Evolutionary conservation across 1,284 basidiomycete species (phyloP).

Genomic region (Apiotrichum veenhuisii): DNA sequence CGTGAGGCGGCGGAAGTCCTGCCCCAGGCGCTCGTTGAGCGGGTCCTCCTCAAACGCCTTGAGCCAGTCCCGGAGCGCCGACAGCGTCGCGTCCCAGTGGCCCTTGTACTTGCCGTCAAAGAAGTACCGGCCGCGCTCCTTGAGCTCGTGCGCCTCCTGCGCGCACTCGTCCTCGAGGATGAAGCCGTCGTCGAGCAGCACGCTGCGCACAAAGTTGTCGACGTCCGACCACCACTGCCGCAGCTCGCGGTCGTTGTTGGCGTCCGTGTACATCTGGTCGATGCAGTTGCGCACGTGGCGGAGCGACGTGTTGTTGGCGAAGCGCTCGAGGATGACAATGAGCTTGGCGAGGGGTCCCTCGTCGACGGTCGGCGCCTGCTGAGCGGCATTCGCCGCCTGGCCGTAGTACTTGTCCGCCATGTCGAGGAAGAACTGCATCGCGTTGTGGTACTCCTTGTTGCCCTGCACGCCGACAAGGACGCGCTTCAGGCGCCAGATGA

Average conservation of each 20-base stretch:
- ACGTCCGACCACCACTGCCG: slow-evolving; percentile 70
- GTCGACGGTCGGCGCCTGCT: slow-evolving; percentile 52
- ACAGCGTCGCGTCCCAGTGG: slow-evolving; percentile 78
- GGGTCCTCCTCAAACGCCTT: slow-evolving; percentile 78
- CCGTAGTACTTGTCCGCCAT: slow-evolving; percentile 70
- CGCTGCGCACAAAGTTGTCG: slow-evolving; percentile 64
- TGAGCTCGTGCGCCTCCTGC: slow-evolving; percentile 58
- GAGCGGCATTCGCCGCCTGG: slow-evolving; percentile 56
- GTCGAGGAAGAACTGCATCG: slow-evolving; percentile 70
- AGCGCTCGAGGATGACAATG: slow-evolving; percentile 79
- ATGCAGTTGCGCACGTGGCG: slow-evolving; percentile 68
- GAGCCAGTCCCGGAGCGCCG: slow-evolving; percentile 70
- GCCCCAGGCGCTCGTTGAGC: slow-evolving; percentile 71
- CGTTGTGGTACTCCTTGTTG: slow-evolving; percentile 83
- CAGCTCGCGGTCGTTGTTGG: slow-evolving; percentile 71
- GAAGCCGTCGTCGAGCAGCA: slow-evolving; percentile 81
- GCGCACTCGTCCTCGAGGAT: slow-evolving; percentile 75
- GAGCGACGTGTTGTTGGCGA: slow-evolving; percentile 70
- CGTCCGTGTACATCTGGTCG: slow-evolving; percentile 70
- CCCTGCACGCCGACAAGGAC: slow-evolving; percentile 84
- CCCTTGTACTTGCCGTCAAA: slow-evolving; percentile 74
- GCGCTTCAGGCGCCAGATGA: slow-evolving; percentile 53
- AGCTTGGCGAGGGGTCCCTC: slow-evolving; percentile 59
- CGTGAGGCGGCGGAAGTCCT: slow-evolving; percentile 78
- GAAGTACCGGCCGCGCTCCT: slow-evolving; percentile 69